Evolutionary conservation across 2,329 filamentous ascomycete species (phyloP), one percentile per base, ranked within the genome.

Genomic region (Torrubiella hemipterigena): DNA sequence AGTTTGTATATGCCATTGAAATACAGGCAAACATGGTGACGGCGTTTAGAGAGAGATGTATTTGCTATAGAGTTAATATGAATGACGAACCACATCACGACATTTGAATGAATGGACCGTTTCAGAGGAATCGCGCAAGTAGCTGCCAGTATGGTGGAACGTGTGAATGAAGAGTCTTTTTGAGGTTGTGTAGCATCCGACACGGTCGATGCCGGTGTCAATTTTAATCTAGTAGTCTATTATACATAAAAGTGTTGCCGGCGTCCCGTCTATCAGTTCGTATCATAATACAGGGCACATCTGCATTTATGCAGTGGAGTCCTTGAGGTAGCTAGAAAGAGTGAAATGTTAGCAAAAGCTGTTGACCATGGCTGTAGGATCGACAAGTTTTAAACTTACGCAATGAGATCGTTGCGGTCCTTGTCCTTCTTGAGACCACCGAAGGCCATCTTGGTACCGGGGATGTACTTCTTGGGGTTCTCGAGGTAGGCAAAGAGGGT

Each of bases 391-490:
- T 20, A 20, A 40, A 74, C 81, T 52, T 81, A 89, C 81, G 85
- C 86, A 77, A 98, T 94, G 54, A 98, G 73, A 66, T 98, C 89
- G 63, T 96, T 94, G 63, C 91, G 77, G 72, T 96, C 91, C 83
- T 96, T 96, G 58, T 77, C 76, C 84, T 98, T 98, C 87, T 98
- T 98, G 58, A 98, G 77, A 63, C 91, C 91, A 69, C 91, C 91
- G 60, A 96, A 98, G 53, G 91, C 91, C 91, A 98, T 98, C 85
- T 96, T 98, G 70, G 91, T 98, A 50, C 91, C 91, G 49, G 91
- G 91, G 46, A 98, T 95, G 78, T 87, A 98, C 77, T 96, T 96
- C 81, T 98, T 98, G 69, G 91, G 91, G 81, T 96, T 96, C 77
- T 98, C 91, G 55, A 98, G 87, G 79, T 98, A 98, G 47, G 79